Conservation (phyloP, 2,329 filamentous ascomycete species). For the Paecilomyces dactylethromorphus region DNA sequence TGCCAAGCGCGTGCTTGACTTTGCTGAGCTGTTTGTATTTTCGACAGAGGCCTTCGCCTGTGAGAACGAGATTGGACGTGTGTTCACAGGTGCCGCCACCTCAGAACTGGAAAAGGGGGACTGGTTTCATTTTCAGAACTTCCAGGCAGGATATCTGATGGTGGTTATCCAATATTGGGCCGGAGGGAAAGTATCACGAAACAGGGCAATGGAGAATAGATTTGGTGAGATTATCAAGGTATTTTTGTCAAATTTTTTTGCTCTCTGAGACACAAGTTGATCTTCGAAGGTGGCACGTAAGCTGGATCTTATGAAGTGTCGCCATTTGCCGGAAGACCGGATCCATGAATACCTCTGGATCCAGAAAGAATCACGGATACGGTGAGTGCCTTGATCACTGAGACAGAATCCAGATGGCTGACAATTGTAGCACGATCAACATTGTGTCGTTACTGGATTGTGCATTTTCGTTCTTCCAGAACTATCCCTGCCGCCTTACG, state of each 20-base stretch:
- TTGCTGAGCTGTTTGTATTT: conserved; percentile 39
- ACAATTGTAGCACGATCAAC: conserved; percentile 27
- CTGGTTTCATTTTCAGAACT: conserved; percentile 33
- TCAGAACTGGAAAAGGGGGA: conserved; percentile 17
- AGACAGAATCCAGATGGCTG: background rate
- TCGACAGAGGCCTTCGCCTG: conserved; percentile 36
- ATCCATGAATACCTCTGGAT: conserved; percentile 36
- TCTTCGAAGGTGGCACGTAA: conserved; percentile 29
- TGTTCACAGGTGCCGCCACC: conserved; percentile 19
- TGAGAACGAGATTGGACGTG: conserved; percentile 32
- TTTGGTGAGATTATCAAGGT: conserved; percentile 38
- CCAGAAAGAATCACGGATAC: conserved; percentile 37
- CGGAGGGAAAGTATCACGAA: conserved; percentile 29
- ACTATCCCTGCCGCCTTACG: conserved; percentile 37
- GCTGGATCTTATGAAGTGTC: conserved; percentile 29
- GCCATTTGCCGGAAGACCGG: conserved; percentile 32
- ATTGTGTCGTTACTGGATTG: conserved; percentile 38
- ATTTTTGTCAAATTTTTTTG: conserved; percentile 5
- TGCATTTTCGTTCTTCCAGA: conserved; percentile 40
- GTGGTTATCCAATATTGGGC: conserved; percentile 39
- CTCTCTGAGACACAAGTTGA: background rate
- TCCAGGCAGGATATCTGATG: conserved; percentile 39
- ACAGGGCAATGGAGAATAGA: conserved; percentile 37
- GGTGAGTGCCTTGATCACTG: conserved; percentile 20
- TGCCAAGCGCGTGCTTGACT: conserved; percentile 35